These are phyloP conservation scores for Botrytis paeoniae DNA, from an alignment of 2,329 filamentous ascomycete genomes.

Conservation along the genomic window DNA sequence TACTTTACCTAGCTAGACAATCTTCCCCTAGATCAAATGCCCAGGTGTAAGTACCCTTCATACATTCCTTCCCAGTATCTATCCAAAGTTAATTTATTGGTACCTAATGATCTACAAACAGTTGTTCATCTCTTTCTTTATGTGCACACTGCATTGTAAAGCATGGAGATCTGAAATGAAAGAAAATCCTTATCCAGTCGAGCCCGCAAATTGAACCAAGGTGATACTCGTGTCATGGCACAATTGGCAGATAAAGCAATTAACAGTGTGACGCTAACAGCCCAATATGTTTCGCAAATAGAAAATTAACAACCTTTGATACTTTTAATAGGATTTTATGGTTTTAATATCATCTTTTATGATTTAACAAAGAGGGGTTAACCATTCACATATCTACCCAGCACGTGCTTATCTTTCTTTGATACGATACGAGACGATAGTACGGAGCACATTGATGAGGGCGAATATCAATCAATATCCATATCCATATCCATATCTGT, in stretches of 20 bases:
- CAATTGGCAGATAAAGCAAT: constrained; percentile 29
- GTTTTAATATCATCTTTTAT: background rate
- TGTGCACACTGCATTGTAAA: background rate
- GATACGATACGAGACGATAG: background rate
- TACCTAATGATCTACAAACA: constrained; percentile 7
- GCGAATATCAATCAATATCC: background rate
- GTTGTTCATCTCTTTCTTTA: background rate
- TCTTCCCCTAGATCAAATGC: background rate
- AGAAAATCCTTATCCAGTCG: constrained; percentile 26
- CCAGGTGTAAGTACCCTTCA: background rate
- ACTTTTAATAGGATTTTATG: background rate
- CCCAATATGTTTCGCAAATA: constrained; percentile 24
- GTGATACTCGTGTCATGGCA: constrained; percentile 30
- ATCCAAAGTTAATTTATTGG: background rate
- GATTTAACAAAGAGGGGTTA: constrained; percentile 13
- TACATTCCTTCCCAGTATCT: background rate
- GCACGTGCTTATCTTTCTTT: background rate
- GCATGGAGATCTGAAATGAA: constrained; percentile 6
- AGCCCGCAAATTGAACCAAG: background rate
- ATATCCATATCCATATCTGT: background rate
- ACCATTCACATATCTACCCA: background rate
- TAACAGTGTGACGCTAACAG: constrained; percentile 29
- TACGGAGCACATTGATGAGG: background rate
- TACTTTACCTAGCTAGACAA: no score
- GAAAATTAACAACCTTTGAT: background rate